Conservation (phyloP, 2,329 filamentous ascomycete species). For the Venturia nashicola region DNA sequence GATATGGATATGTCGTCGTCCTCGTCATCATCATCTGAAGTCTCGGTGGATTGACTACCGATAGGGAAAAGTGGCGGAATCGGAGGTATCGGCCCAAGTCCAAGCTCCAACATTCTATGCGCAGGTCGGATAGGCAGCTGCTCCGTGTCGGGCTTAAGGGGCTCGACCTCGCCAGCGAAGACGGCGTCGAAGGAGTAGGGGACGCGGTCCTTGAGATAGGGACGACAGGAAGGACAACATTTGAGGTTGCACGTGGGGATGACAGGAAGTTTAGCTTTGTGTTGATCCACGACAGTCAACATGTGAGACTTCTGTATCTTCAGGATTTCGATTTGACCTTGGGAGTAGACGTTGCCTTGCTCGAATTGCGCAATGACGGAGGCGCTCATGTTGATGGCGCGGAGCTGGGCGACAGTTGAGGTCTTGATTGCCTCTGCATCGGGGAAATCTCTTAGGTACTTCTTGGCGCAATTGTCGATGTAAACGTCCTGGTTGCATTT, state of each 20-base stretch:
- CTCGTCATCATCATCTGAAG: not conserved
- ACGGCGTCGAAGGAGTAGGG: slow-evolving; percentile 33
- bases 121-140: not conserved
- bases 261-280: not conserved
- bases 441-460: not conserved
- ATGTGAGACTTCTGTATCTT: slow-evolving; percentile 20
- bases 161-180: slow-evolving; percentile 22
- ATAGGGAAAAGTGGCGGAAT: not conserved
- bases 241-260: slow-evolving; percentile 29
- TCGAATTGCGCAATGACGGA: slow-evolving; percentile 23
- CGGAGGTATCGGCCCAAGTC: not conserved
- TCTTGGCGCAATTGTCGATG: not conserved
- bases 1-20: not conserved
- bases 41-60: not conserved
- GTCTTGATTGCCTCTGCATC: not conserved
- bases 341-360: slow-evolving; percentile 13
- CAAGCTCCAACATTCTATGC: not conserved
- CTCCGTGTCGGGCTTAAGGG: not conserved
- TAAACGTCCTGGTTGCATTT: slow-evolving; percentile 52
- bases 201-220: slow-evolving; percentile 34
- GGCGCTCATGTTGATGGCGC: slow-evolving; percentile 19
- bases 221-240: slow-evolving; percentile 28
- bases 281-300: not conserved
- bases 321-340: slow-evolving; percentile 12
- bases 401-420: slow-evolving; percentile 13